Base-by-base conservation (phyloP, 2,329 filamentous ascomycete species). In the Aspergillus transmontanensis region DNA sequence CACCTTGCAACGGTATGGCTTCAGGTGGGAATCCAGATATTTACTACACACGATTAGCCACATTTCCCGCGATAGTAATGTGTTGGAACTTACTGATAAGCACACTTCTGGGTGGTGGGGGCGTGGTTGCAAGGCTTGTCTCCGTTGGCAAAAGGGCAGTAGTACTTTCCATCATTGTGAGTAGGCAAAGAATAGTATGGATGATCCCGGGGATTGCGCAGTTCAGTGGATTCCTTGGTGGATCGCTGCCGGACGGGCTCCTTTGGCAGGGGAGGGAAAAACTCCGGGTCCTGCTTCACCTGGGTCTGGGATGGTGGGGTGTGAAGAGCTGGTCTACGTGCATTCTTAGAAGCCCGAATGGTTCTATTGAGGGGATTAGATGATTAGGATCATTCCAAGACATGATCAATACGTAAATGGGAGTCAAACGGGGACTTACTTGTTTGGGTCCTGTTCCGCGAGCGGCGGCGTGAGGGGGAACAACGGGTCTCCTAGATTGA, bases 31-130 rank as follows among this genome's bases (percentile, higher is more conserved):
- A 80, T 98, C 94, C 70, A 98, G 89, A 73, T 95, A 97, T 86
- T 98, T 98, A 86, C 94, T 97, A 76, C 56, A 58, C 9, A 3
- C 32, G 34, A 64, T 76, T 69, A 69, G 72, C 66, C 32, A 60
- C 28, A 45, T 39, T 56, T 6, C 12, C 58, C 16, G 12, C 12
- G 21, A 43, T 46, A 7, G 12, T 2, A 48, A 64, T 70, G 64
- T 4, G 12, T n/a, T 19, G 11, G 9, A 26, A 82, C 92, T 87
- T 90, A 96, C 94, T 97, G 94, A 77, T 97, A 98, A 82, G 97
- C 96, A 89, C 94, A 97, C 87, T 97, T 97, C 72, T 98, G 91
- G 83, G 96, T 95, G 75, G 96, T 95, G 46, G 94, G 88, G 81
- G 92, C 91, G 87, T 97, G 94, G 79, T 87, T 91, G 86, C 94